Conservation (phyloP, 108 stramenopile species). For the Nannochloropsis oceanica region DNA sequence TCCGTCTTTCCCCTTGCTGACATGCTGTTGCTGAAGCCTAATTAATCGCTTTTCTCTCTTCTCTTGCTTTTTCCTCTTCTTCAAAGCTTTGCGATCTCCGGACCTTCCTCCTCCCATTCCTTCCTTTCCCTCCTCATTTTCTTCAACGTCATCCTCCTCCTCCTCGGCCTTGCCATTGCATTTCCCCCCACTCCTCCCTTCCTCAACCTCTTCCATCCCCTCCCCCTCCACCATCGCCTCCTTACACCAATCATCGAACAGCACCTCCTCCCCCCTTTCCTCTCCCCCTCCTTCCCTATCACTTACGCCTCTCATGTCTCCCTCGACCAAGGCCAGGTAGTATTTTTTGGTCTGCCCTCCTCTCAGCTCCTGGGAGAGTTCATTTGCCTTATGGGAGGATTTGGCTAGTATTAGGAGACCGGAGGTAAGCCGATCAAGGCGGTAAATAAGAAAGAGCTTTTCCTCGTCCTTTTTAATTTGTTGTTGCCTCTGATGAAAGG, state of each 20-base stretch:
- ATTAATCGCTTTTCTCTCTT: not conserved
- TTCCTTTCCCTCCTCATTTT: not conserved
- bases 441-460: not conserved
- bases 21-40: not conserved
- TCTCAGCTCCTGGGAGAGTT: not conserved
- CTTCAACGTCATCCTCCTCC: not conserved
- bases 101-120: not conserved
- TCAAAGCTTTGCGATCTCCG: not conserved
- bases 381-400: not conserved
- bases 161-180: not conserved
- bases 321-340: not conserved
- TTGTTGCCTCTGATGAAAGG: not conserved
- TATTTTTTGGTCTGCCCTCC: not conserved
- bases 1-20: no score
- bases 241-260: not conserved
- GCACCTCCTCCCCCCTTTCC: not conserved
- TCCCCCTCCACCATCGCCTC: not conserved
- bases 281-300: not conserved
- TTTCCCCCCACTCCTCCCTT: not conserved
- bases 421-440: slow-evolving; percentile 27
- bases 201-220: not conserved
- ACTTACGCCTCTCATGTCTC: not conserved
- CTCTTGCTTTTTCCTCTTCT: not conserved
- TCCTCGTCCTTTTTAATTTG: not conserved
- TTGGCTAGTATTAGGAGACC: slow-evolving; percentile 25